These are phyloP conservation scores for Hippophae rhamnoides DNA, from an alignment of 306 rosid genomes.

Conservation along the genomic window DNA sequence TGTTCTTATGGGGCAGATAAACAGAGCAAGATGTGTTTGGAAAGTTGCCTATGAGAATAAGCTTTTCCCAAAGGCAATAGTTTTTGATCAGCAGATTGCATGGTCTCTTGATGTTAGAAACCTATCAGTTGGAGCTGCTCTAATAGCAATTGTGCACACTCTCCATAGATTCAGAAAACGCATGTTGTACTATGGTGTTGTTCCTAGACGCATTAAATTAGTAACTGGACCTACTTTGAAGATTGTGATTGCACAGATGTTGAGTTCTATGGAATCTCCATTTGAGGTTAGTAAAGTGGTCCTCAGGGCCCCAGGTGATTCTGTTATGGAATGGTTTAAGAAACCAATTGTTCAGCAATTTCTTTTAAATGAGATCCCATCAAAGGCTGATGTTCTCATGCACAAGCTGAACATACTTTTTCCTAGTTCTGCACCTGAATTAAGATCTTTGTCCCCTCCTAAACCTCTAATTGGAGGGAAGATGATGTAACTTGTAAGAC, in stretches of 20 bases:
- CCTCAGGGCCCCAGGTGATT: constrained; percentile 85
- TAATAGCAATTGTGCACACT: constrained; percentile 76
- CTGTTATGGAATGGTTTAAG: constrained; percentile 94
- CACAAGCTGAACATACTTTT: constrained; percentile 84
- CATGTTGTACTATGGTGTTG: constrained; percentile 81
- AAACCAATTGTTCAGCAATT: constrained; percentile 95
- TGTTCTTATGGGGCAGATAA: constrained; percentile 92
- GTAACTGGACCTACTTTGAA: constrained; percentile 85
- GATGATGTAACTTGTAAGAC: not conserved
- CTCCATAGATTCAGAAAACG: constrained; percentile 95
- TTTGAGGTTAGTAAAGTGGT: constrained; percentile 97
- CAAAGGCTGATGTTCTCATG: constrained; percentile 79
- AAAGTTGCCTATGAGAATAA: constrained; percentile 95
- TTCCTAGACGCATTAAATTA: constrained; percentile 80
- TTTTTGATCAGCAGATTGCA: constrained; percentile 89
- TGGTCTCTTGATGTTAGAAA: constrained; percentile 96
- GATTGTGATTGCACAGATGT: constrained; percentile 79
- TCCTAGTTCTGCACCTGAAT: constrained; percentile 92
- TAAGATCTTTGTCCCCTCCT: constrained; percentile 74
- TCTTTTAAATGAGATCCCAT: constrained; percentile 81
- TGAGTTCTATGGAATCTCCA: constrained; percentile 84
- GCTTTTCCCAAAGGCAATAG: constrained; percentile 95
- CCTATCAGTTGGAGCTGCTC: constrained; percentile 90
- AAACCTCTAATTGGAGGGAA: constrained; percentile 58
- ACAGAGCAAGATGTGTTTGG: constrained; percentile 89